Evolutionary conservation across 1,139 yeast genomes (phyloP).

Genomic region (Saccharomyces hybrid): DNA sequence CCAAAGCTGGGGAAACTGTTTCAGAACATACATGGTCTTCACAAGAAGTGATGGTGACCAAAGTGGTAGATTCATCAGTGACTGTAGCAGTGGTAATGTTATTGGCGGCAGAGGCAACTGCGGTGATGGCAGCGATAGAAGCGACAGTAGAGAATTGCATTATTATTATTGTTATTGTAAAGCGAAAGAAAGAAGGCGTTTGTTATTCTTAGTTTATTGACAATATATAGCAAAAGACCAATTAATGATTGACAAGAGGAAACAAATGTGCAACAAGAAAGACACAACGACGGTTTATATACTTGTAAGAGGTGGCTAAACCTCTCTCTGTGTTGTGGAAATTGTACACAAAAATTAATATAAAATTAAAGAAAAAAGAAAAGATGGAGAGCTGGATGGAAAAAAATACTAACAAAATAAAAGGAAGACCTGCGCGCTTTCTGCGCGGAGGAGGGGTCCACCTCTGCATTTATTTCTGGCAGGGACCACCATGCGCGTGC

Average conservation of each 20-base stretch:
- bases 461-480: background rate
- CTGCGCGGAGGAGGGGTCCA: background rate
- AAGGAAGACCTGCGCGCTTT: background rate
- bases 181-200: conserved; percentile 23
- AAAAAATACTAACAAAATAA: background rate
- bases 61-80: conserved; percentile 34
- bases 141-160: conserved; percentile 36
- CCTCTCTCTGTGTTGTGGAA: background rate
- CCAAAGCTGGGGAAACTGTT: conserved; percentile 31
- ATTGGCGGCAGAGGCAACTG: conserved; percentile 32
- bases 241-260: too few species aligned
- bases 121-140: conserved; percentile 30
- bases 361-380: background rate
- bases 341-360: background rate
- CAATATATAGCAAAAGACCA: background rate
- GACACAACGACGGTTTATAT: conserved; percentile 4
- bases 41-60: conserved; percentile 48
- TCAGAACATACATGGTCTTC: conserved; percentile 29
- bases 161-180: conserved; percentile 13
- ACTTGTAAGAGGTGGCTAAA: background rate
- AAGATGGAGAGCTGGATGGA: background rate
- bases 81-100: conserved; percentile 34
- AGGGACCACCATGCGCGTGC: background rate
- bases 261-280: background rate
- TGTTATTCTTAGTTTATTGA: conserved; percentile 6